Conservation (phyloP, 2,329 filamentous ascomycete genomes). For the Bipolaris oryzae region DNA sequence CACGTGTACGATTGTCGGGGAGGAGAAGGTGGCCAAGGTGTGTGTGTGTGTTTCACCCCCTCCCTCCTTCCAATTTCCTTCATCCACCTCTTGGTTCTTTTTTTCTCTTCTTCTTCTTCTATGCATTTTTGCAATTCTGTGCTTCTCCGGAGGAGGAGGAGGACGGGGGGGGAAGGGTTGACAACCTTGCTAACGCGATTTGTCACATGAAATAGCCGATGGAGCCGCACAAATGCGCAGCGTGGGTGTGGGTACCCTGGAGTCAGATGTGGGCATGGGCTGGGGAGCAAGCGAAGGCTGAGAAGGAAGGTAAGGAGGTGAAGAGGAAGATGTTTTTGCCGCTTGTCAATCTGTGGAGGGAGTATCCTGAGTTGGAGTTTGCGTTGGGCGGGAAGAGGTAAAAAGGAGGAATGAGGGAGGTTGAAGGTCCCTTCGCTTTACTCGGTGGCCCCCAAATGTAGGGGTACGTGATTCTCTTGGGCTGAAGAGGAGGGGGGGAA, state of each 20-base stretch:
- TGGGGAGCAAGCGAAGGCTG: conserved; percentile 39
- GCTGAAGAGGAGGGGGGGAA: too few relatives aligned
- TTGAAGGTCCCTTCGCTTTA: not conserved
- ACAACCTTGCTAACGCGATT: too few relatives aligned
- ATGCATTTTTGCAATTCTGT: too few relatives aligned
- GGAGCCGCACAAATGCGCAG: conserved; percentile 62
- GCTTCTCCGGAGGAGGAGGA: too few relatives aligned
- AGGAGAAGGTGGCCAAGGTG: conserved; percentile 60
- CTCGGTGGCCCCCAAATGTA: too few relatives aligned
- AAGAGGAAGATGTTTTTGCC: conserved; percentile 54
- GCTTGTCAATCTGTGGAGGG: conserved; percentile 53
- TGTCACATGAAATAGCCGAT: conserved; percentile 42
- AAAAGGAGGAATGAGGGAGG: not conserved
- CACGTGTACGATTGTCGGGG: conserved; percentile 57
- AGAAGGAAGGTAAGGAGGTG: conserved; percentile 31
- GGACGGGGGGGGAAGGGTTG: too few relatives aligned
- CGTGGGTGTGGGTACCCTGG: conserved; percentile 62
- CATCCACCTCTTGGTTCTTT: not conserved
- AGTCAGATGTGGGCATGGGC: conserved; percentile 51
- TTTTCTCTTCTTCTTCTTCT: too few relatives aligned
- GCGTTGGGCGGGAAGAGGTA: conserved; percentile 11
- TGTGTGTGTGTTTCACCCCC: conserved; percentile 28
- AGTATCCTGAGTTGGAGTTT: conserved; percentile 38
- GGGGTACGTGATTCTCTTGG: too few relatives aligned
- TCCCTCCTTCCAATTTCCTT: not conserved